Percentiles rank a stretch among this genome's conserved stretches.
These are phyloP conservation scores for Myxozyma vanderwaltii DNA, from an alignment of 805 yeast species.

Conservation along the genomic window DNA sequence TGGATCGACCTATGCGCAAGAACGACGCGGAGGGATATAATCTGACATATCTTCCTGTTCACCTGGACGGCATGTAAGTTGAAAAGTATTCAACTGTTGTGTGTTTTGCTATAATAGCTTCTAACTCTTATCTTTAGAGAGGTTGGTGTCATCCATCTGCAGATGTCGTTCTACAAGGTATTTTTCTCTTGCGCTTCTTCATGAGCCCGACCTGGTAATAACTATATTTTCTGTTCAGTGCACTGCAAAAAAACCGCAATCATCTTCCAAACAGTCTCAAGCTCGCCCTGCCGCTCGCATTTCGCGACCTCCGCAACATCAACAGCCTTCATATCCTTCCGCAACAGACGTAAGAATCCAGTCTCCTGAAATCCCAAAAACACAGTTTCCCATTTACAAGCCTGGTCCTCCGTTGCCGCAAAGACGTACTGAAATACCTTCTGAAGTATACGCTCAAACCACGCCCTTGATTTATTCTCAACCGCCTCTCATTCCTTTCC, in stretches of 20 bases:
- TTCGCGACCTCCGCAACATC: too few species aligned
- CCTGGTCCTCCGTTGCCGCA: background rate
- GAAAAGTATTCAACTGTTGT: background rate
- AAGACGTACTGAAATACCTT: background rate
- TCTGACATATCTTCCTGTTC: background rate
- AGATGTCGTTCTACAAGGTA: conserved; percentile 6
- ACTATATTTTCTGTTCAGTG: too few species aligned
- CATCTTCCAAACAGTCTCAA: too few species aligned
- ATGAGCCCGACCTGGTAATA: too few species aligned
- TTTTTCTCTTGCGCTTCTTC: too few species aligned
- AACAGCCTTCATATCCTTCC: too few species aligned
- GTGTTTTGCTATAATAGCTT: background rate
- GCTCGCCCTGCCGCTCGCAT: too few species aligned
- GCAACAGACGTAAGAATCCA: background rate
- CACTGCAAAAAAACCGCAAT: too few species aligned
- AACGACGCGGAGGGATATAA: background rate
- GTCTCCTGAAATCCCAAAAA: background rate
- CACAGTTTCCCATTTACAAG: background rate
- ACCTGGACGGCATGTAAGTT: background rate
- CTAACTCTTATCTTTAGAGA: background rate
- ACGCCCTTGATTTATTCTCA: too few species aligned
- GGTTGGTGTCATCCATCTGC: background rate
- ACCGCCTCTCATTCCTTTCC: too few species aligned
- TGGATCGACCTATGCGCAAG: background rate
- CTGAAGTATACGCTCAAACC: too few species aligned